Base-by-base conservation (phyloP, 768 basidiomycete genomes). In the Kockovaella imperatae region DNA sequence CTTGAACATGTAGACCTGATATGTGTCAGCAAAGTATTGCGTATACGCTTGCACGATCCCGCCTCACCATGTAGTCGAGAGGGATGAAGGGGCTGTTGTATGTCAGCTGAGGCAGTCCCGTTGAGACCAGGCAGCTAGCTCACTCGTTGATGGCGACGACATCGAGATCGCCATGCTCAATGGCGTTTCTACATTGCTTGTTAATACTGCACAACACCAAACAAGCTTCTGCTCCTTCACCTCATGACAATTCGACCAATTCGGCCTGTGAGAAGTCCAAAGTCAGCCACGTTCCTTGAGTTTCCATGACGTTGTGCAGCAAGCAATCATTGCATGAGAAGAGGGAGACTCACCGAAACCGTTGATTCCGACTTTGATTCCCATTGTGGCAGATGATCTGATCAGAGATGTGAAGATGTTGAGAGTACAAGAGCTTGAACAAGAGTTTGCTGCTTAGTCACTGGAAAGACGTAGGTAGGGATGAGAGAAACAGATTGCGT, bases 61-160 rank as follows among this genome's bases (percentile, higher is more conserved):
- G 46, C 5, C 62, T 14, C 40, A 90, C 93, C 91, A 97, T 95
- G 82, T 99, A 97, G 2, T 83, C 79, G 60, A 91, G 82, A 71
- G 87, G 83, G 57, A 99, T 96, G 83, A 97, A 99, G 47, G 93
- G 93, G 75, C 89, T 93, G 59, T 23, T 50, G 43, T 35, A 15
- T 18, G 44, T 62, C 42, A 57, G 57, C 45, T 32, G 10, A 36
- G 21, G 2, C 2, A 15, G 34, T 8, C 20, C n/a, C n/a, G 3
- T 14, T 4, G 17, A 14, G 3, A 2, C 20, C 17, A 4, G 25
- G 10, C 15, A 25, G 8, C 26, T 2, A 8, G 73, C 87, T 65
- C 62, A 91, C 87, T 93, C 89, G 78, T 97, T 96, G 66, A 97
- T 74, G 50, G 90, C 90, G 56, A 90, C 83, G 69, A 99, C 81